Percentiles rank a stretch among this genome's conserved stretches.
phyloP scores from a whole-genome alignment of 345 rosid species.

The Eutrema yunnanense region DNA sequence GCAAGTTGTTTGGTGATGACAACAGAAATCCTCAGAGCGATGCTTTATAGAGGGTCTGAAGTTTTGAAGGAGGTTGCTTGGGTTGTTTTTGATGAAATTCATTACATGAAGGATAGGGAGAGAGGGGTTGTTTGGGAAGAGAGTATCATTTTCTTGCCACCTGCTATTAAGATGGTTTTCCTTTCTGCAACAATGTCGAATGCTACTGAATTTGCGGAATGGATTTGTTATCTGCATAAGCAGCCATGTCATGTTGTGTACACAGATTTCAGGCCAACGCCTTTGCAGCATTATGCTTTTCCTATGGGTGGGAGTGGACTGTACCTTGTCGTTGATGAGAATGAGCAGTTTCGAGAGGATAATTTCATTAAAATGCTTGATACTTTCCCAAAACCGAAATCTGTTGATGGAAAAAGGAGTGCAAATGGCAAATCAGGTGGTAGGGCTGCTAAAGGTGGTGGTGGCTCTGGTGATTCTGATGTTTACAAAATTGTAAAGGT shows the following conservation, averaged over 20 bases:
- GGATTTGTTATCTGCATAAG: conserved; percentile 93
- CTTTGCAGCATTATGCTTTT: conserved; percentile 96
- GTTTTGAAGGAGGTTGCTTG: conserved; percentile 97
- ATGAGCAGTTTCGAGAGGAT: conserved; percentile 87
- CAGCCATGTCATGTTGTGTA: conserved; percentile 98
- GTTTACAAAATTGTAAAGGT: conserved; percentile 98
- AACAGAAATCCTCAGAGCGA: conserved; percentile 91
- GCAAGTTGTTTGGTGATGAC: conserved; percentile 98
- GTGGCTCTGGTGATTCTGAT: conserved; percentile 75
- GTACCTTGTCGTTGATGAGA: conserved; percentile 96
- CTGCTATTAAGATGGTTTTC: conserved; percentile 96
- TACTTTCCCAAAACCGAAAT: conserved; percentile 67
- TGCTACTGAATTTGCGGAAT: conserved; percentile 95
- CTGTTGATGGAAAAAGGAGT: conserved; percentile 46
- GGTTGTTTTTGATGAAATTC: conserved; percentile 98
- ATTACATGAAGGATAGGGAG: conserved; percentile 97
- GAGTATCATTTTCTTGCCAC: conserved; percentile 91
- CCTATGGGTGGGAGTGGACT: conserved; percentile 89
- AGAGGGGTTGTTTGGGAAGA: conserved; percentile 99
- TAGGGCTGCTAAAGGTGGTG: conserved; percentile 69
- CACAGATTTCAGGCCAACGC: conserved; percentile 96
- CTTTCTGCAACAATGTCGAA: conserved; percentile 99
- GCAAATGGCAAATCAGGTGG: conserved; percentile 75
- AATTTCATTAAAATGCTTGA: conserved; percentile 87
- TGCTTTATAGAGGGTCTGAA: conserved; percentile 95